phyloP scores from a whole-genome alignment of 2,329 filamentous ascomycete species.

The Clonostachys byssicola region DNA sequence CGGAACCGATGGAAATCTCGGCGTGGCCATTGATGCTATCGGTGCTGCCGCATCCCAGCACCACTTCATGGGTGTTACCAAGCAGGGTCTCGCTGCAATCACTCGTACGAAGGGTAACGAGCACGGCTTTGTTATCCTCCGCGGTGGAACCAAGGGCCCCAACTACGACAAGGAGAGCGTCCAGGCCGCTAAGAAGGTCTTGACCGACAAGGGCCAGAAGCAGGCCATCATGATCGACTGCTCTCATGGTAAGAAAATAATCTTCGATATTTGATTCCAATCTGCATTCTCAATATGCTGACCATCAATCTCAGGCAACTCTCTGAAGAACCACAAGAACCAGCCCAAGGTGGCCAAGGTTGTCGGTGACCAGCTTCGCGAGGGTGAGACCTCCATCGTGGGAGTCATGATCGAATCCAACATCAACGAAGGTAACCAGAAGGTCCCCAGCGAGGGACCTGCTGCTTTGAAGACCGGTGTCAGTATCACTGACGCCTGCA shows the following conservation, averaged over 20 bases:
- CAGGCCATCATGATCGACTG: conserved; percentile 97
- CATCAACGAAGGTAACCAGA: conserved; percentile 86
- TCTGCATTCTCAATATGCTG: background rate
- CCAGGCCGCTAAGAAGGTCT: conserved; percentile 69
- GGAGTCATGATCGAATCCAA: conserved; percentile 99
- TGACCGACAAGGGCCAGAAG: conserved; percentile 79
- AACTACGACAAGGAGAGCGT: conserved; percentile 91
- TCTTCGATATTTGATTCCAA: background rate
- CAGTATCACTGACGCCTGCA: conserved; percentile 94
- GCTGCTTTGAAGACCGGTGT: conserved; percentile 79
- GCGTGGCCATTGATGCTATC: conserved; percentile 93
- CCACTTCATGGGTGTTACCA: conserved; percentile 98
- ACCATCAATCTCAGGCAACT: conserved; percentile 65
- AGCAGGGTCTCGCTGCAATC: conserved; percentile 93
- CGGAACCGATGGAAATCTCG: conserved; percentile 88
- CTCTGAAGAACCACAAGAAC: conserved; percentile 95
- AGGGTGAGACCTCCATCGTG: conserved; percentile 83
- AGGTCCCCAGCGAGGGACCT: conserved; percentile 81
- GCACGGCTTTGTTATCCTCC: conserved; percentile 94
- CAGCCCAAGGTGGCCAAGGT: conserved; percentile 87
- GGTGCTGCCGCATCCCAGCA: conserved; percentile 81
- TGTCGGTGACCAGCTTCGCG: conserved; percentile 79
- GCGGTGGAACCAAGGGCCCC: conserved; percentile 85
- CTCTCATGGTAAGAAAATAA: conserved; percentile 69
- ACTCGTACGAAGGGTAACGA: conserved; percentile 91